These are phyloP conservation scores for Rhizodiscina lignyota DNA, from an alignment of 495 filamentous ascomycete species.

Conservation along the genomic window DNA sequence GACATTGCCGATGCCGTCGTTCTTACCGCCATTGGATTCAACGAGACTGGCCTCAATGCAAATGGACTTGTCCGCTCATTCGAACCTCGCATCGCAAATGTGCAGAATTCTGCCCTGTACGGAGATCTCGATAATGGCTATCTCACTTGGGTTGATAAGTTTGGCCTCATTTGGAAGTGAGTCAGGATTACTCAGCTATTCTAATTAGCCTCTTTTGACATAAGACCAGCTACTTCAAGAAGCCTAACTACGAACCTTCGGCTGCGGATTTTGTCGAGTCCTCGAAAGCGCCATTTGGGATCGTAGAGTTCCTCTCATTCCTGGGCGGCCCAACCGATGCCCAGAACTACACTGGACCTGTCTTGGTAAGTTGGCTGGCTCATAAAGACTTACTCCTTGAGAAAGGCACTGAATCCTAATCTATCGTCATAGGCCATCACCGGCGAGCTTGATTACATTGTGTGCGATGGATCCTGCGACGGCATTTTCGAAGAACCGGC, in stretches of 20 bases:
- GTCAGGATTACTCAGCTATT: background rate
- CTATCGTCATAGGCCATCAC: conserved; percentile 14
- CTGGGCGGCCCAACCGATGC: conserved; percentile 1
- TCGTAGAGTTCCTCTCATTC: conserved; percentile 16
- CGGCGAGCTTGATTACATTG: conserved; percentile 20
- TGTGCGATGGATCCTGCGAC: conserved; percentile 15
- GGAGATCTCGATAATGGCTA: conserved; percentile 14
- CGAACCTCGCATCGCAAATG: conserved; percentile 5
- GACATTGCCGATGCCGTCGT: conserved; percentile 16
- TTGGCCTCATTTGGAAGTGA: conserved; percentile 10
- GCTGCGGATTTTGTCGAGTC: conserved; percentile 15
- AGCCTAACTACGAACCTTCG: conserved; percentile 13
- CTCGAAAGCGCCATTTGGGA: conserved; percentile 15
- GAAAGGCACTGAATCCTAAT: conserved; percentile 3
- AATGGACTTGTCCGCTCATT: conserved; percentile 4
- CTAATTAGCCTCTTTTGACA: no score
- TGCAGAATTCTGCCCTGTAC: conserved; percentile 7
- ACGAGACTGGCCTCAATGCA: conserved; percentile 9
- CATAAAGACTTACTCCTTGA: background rate
- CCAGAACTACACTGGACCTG: conserved; percentile 1
- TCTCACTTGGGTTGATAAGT: conserved; percentile 17
- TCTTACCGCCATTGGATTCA: conserved; percentile 16
- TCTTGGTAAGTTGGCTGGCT: conserved; percentile 1
- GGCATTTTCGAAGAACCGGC: conserved; percentile 7
- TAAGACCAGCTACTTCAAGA: conserved; percentile 20